Percentiles rank a stretch among this genome's conserved stretches.
phyloP scores from a whole-genome alignment of 1,284 basidiomycete species.

The Ceratobasidium sp. region DNA sequence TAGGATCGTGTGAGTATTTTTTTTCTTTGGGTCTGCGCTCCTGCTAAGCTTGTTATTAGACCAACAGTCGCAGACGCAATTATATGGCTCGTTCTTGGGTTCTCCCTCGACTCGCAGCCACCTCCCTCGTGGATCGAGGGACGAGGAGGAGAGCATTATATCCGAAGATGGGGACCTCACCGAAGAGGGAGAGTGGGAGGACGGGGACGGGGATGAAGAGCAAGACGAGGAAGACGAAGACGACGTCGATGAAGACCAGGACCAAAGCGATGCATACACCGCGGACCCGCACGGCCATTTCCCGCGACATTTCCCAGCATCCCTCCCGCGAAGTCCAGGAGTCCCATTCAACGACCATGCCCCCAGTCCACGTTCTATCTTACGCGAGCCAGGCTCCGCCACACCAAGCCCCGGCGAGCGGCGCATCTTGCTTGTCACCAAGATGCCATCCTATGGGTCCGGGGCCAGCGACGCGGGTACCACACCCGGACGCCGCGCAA shows the following conservation, averaged over 20 bases:
- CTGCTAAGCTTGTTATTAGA: slow-evolving; percentile 23
- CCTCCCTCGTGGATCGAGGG: slow-evolving; percentile 18
- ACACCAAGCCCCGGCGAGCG: slow-evolving; percentile 30
- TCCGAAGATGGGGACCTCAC: slow-evolving; percentile 40
- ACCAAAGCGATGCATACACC: slow-evolving; percentile 46
- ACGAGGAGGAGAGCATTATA: slow-evolving; percentile 42
- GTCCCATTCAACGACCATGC: slow-evolving; percentile 33
- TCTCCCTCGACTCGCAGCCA: slow-evolving; percentile 35
- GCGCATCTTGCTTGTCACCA: slow-evolving; percentile 33
- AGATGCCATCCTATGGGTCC: slow-evolving; percentile 32
- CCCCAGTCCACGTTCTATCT: slow-evolving; percentile 43
- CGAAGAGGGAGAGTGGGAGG: slow-evolving; percentile 47
- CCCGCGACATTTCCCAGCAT: slow-evolving; percentile 31
- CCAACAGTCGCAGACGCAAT: slow-evolving; percentile 46
- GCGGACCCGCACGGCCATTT: slow-evolving; percentile 49
- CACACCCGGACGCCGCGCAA: background rate
- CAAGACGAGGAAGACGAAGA: slow-evolving; percentile 47
- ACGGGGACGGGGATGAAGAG: slow-evolving; percentile 49
- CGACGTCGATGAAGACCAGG: slow-evolving; percentile 50
- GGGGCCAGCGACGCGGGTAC: background rate
- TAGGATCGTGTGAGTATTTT: slow-evolving; percentile 22
- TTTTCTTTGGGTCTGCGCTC: background rate
- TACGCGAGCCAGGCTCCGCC: slow-evolving; percentile 23
- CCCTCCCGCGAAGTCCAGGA: slow-evolving; percentile 31
- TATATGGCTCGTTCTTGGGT: slow-evolving; percentile 45